These are phyloP conservation scores for Nemania sp. DNA, from an alignment of 2,329 filamentous ascomycete genomes.

Conservation along the genomic window DNA sequence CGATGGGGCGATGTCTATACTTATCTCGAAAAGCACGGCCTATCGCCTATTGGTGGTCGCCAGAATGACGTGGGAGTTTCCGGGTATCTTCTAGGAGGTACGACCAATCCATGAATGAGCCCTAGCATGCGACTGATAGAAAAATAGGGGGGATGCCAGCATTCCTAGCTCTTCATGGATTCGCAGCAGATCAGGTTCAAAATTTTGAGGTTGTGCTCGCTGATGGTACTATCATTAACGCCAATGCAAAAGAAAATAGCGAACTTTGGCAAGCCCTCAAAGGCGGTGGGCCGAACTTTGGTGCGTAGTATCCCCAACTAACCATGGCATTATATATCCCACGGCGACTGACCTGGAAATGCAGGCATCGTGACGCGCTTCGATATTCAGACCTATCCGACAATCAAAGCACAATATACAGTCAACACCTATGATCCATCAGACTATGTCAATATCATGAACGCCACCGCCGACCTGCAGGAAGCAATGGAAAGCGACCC, in stretches of 20 bases:
- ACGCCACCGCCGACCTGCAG: conserved; percentile 15
- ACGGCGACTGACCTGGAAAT: background rate
- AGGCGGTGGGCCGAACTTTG: conserved; percentile 29
- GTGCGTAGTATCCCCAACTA: background rate
- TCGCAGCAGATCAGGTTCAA: conserved; percentile 23
- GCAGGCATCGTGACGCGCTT: conserved; percentile 30
- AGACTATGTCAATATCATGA: conserved; percentile 23
- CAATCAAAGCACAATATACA: conserved; percentile 22
- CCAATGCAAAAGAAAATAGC: conserved; percentile 15
- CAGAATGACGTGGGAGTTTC: conserved; percentile 23
- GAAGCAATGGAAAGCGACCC: conserved; percentile 29
- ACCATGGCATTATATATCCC: background rate
- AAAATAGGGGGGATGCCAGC: conserved; percentile 26
- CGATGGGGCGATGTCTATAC: conserved; percentile 24
- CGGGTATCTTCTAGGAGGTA: conserved; percentile 28
- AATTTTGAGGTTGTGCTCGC: conserved; percentile 29
- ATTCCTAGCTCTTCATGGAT: conserved; percentile 27
- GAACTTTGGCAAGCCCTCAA: conserved; percentile 28
- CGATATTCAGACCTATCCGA: conserved; percentile 21
- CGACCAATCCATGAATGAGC: too few species aligned
- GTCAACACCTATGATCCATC: conserved; percentile 24
- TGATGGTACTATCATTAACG: conserved; percentile 24
- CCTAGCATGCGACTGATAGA: too few species aligned
- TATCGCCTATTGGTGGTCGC: conserved; percentile 23
- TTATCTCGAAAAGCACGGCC: conserved; percentile 22